These are phyloP conservation scores for Arabidopsis thaliana DNA, from an alignment of 345 rosid genomes.

Conservation along the genomic window DNA sequence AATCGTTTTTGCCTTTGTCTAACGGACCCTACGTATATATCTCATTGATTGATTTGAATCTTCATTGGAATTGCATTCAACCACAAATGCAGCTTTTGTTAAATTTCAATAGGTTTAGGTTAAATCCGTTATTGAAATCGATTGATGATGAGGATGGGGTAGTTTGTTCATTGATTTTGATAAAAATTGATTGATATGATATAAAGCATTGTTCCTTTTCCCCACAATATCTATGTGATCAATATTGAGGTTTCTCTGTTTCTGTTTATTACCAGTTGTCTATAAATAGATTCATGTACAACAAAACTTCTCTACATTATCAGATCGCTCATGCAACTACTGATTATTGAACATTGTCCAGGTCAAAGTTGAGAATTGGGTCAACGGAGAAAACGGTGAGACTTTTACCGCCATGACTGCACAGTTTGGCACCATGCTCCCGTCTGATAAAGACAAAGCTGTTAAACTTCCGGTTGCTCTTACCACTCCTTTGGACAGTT, in stretches of 20 bases:
- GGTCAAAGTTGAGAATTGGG: slow-evolving; percentile 89
- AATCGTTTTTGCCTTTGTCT: neutral
- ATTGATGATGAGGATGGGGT: neutral
- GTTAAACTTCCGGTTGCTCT: slow-evolving; percentile 58
- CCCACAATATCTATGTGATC: too few relatives aligned
- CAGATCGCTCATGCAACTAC: neutral
- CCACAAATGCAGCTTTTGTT: neutral
- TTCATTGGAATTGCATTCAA: neutral
- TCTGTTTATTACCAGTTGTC: neutral
- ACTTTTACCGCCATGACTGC: slow-evolving; percentile 72
- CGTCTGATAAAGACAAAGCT: slow-evolving; percentile 58
- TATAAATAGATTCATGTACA: slow-evolving; percentile 5
- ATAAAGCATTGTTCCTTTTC: too few relatives aligned
- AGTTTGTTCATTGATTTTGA: neutral
- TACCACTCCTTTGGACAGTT: slow-evolving; percentile 71
- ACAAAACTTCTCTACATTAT: neutral
- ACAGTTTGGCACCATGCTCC: slow-evolving; percentile 69
- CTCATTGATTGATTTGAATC: neutral
- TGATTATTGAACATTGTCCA: slow-evolving; percentile 23
- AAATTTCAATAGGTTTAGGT: neutral
- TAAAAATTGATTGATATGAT: too few relatives aligned
- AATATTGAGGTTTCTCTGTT: too few relatives aligned
- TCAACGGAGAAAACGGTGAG: slow-evolving; percentile 59
- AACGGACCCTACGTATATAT: neutral
- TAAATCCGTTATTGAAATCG: neutral